Conservation (phyloP, 352 stramenopile genomes). For the Globisporangium apiculatum region DNA sequence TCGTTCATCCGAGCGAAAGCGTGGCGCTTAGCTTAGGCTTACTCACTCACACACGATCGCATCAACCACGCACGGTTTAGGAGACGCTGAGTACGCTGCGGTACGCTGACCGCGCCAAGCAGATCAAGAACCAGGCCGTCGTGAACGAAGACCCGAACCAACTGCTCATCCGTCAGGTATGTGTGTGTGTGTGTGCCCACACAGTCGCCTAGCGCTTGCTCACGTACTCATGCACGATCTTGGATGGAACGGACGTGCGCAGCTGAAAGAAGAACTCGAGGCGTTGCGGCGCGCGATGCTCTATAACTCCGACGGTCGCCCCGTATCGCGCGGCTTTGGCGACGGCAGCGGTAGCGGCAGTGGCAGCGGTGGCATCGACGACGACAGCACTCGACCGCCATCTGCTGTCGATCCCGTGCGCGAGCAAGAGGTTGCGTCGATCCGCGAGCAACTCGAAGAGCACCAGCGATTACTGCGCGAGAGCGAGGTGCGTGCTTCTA, state of each 20-base stretch:
- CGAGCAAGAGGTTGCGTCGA: conserved; percentile 47
- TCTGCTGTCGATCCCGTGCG: conserved; percentile 33
- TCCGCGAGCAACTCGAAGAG: conserved; percentile 72
- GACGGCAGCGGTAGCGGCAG: conserved; percentile 17
- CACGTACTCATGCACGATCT: too few species aligned
- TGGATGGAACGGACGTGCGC: not conserved
- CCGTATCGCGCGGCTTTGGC: conserved; percentile 35
- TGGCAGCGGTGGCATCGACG: conserved; percentile 12
- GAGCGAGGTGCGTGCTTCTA: conserved; percentile 40
- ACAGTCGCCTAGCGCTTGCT: too few species aligned
- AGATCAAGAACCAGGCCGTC: conserved; percentile 91
- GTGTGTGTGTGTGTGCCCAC: not conserved
- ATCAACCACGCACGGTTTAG: conserved; percentile 14
- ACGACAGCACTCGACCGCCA: conserved; percentile 12
- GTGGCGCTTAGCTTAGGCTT: not conserved
- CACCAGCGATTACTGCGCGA: conserved; percentile 67
- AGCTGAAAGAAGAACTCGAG: conserved; percentile 80
- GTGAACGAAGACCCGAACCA: conserved; percentile 91
- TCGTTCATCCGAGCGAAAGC: not conserved
- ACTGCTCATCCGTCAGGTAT: conserved; percentile 73
- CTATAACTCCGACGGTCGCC: conserved; percentile 49
- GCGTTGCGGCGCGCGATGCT: conserved; percentile 59
- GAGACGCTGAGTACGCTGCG: conserved; percentile 88
- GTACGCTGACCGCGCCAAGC: conserved; percentile 89
- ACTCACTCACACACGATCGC: not conserved